phyloP scores from a whole-genome alignment of 306 rosid genomes.

The Lathyrus tuberosus region DNA sequence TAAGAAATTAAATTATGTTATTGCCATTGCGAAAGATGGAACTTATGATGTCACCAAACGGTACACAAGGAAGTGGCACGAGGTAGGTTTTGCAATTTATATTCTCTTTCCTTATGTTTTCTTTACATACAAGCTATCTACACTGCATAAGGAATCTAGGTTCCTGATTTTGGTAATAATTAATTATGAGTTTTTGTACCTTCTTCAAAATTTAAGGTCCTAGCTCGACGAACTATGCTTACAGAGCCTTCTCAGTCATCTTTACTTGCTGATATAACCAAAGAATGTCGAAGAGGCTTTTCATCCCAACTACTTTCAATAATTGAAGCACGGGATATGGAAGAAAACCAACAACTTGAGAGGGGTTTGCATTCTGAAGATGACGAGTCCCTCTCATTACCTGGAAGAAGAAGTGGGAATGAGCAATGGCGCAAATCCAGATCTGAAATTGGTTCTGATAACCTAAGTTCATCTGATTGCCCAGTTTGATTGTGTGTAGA shows the following conservation, averaged over 20 bases:
- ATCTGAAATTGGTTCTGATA: conserved; percentile 70
- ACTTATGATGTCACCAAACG: conserved; percentile 86
- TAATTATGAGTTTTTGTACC: conserved; percentile 12
- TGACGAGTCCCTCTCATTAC: conserved; percentile 67
- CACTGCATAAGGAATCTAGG: conserved; percentile 2
- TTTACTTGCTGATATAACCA: conserved; percentile 55
- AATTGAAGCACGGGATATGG: conserved; percentile 67
- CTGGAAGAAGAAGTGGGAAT: conserved; percentile 91
- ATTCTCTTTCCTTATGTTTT: neutral
- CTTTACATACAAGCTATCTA: conserved; percentile 8
- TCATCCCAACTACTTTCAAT: conserved; percentile 58
- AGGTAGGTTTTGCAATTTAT: conserved; percentile 53
- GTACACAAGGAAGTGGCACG: conserved; percentile 91
- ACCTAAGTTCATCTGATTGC: conserved; percentile 62
- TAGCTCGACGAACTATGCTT: conserved; percentile 65
- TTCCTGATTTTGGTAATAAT: conserved; percentile 28
- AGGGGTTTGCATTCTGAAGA: conserved; percentile 56
- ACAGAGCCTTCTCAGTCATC: conserved; percentile 65
- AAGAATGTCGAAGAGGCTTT: conserved; percentile 62
- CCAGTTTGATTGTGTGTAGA: conserved; percentile 77
- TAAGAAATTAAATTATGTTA: conserved; percentile 71
- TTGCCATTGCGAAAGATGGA: conserved; percentile 83
- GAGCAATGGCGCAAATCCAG: conserved; percentile 92
- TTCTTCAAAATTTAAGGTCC: conserved; percentile 56
- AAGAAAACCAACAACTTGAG: conserved; percentile 69